Percentiles rank a stretch among this genome's conserved stretches.
phyloP scores from a whole-genome alignment of 2,329 filamentous ascomycete genomes.

The Ilyonectria sp. region DNA sequence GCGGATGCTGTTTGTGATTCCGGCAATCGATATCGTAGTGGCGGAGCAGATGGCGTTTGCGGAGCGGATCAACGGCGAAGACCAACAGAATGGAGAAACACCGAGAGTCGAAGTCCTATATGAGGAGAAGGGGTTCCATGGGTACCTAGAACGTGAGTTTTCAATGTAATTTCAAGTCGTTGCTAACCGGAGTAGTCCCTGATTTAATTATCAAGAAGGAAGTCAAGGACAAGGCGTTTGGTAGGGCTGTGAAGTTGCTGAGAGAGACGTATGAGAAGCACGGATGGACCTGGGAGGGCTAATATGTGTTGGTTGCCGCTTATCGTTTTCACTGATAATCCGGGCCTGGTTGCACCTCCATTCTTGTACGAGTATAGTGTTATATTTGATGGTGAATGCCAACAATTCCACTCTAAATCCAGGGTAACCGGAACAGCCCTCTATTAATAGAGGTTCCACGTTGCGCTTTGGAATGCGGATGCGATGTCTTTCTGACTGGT shows the following conservation, averaged over 20 bases:
- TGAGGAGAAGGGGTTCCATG: constrained; percentile 47
- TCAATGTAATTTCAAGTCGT: neutral
- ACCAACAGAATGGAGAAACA: constrained; percentile 24
- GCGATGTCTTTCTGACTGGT: neutral
- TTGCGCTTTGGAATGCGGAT: neutral
- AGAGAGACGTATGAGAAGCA: constrained; percentile 34
- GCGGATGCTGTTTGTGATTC: constrained; percentile 57
- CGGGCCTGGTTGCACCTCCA: neutral
- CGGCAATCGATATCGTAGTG: constrained; percentile 58
- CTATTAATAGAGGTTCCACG: neutral
- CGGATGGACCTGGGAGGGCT: constrained; percentile 38
- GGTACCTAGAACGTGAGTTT: constrained; percentile 48
- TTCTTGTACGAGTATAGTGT: neutral
- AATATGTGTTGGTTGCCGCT: neutral
- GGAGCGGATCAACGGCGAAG: constrained; percentile 50
- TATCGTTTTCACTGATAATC: neutral
- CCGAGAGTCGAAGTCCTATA: constrained; percentile 43
- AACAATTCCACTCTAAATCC: neutral
- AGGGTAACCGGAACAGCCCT: neutral
- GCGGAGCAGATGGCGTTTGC: constrained; percentile 58
- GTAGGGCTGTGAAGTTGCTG: constrained; percentile 35
- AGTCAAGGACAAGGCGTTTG: constrained; percentile 34
- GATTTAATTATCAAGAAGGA: constrained; percentile 35
- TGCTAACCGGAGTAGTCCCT: constrained; percentile 34
- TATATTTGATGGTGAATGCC: neutral